Base-by-base conservation (phyloP, 495 filamentous ascomycete species). In the Xylaria telfairii region DNA sequence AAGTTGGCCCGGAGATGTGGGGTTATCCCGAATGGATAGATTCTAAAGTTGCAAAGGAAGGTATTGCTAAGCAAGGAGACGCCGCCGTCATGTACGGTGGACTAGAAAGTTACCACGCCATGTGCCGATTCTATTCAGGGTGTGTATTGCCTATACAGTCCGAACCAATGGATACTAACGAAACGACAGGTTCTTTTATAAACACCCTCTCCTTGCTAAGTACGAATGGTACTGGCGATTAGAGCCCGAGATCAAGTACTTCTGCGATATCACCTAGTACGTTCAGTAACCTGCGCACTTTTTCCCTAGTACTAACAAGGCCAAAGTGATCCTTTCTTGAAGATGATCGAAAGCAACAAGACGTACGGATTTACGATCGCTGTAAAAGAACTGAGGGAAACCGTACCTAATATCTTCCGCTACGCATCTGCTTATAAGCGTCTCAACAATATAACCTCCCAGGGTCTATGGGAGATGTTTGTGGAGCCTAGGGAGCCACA, bases 151-250 rank as follows among this genome's bases (percentile, higher is more conserved):
- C 17, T 0, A 49, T 5, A n/a, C 49, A 6, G 19, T 28, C 51
- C 42, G n/a, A 1, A 39, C 17, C 56, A 3, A 28, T 37, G 30
- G 17, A 59, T 60, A 70, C 76, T 78, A 73, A 81, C 71, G 26
- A 30, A 3, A 26, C 24, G 44, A 19, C 73, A 96, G 95, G 47
- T 93, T 94, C 82, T 99, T 99, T 84, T 99, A 97, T 86, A 97
- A 98, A 83, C 96, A 99, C 76, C 92, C 95, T 72, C 89, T 98
- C 28, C 88, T 99, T 46, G 86, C 91, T 76, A 97, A 99, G 82
- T 99, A 98, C 83, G 93, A 98, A 79, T 99, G 96, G 96, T 99
- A 99, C 84, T 99, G 96, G 96, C 93, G 96, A 57, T 82, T 99
- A 81, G 96, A 99, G 89, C 96, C 96, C 78, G 96, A 99, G 81